A percentile compares a stretch with the other conserved stretches of the same genome.
Evolutionary conservation across 441 rosid species (phyloP).

Genomic region (Viola pubescens): DNA sequence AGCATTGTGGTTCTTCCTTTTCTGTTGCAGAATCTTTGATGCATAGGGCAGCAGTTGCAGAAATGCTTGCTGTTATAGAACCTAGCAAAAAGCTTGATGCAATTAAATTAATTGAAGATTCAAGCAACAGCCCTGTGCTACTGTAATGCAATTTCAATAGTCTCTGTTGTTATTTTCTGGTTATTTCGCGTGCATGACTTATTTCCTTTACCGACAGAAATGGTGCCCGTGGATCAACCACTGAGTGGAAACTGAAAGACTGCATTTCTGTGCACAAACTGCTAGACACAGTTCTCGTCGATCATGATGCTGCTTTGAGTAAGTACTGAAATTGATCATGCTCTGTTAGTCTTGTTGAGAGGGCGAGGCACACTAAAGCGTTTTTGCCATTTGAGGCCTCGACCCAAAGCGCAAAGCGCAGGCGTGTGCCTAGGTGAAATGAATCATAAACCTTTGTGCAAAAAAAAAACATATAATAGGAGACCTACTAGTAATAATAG

Average conservation of each 20-base stretch:
- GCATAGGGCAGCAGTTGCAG: conserved; percentile 97
- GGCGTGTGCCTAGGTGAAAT: no score
- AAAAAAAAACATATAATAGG: no score
- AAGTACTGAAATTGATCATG: conserved; percentile 29
- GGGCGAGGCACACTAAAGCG: no score
- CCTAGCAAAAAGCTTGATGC: conserved; percentile 71
- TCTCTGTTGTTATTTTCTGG: background rate
- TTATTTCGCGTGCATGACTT: background rate
- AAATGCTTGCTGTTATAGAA: conserved; percentile 69
- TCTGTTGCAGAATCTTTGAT: conserved; percentile 69
- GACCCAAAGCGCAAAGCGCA: no score
- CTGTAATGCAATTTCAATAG: conserved; percentile 29
- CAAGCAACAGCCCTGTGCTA: conserved; percentile 44
- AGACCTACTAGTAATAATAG: no score
- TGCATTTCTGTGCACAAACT: conserved; percentile 75
- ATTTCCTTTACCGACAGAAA: conserved; percentile 28
- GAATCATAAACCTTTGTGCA: no score
- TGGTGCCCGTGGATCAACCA: conserved; percentile 55
- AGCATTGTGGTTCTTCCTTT: conserved; percentile 2
- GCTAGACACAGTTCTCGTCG: conserved; percentile 43
- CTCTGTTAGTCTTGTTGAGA: background rate
- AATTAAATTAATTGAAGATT: conserved; percentile 76
- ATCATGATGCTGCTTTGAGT: conserved; percentile 75
- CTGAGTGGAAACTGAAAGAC: conserved; percentile 86
- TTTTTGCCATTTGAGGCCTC: no score